Evolutionary conservation across 805 yeast species (phyloP).

Genomic region (Candida maesae): DNA sequence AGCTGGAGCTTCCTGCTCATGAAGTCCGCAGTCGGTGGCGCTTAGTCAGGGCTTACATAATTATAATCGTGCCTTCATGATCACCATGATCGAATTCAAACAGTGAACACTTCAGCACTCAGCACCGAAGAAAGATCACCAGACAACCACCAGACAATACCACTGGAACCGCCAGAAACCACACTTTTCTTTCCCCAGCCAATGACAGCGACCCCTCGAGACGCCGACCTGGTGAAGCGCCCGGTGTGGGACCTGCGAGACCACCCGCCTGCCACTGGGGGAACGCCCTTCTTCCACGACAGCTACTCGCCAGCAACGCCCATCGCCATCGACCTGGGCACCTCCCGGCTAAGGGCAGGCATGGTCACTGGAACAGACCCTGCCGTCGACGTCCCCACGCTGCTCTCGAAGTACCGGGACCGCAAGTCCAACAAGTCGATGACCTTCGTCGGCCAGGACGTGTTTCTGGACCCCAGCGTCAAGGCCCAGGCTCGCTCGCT

Average conservation of each 20-base stretch:
- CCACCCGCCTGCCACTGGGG: conserved; percentile 13
- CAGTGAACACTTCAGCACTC: too few relatives aligned
- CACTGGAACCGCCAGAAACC: too few relatives aligned
- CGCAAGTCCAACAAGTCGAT: conserved; percentile 58
- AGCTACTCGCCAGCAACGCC: conserved; percentile 58
- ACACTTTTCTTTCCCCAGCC: too few relatives aligned
- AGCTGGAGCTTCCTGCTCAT: too few relatives aligned
- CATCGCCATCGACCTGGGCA: conserved; percentile 86
- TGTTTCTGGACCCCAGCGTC: conserved; percentile 63
- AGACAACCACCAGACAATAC: too few relatives aligned
- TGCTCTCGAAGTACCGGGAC: conserved; percentile 74
- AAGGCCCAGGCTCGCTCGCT: conserved; percentile 72
- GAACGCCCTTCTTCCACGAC: conserved; percentile 42
- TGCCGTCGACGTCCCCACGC: conserved; percentile 63
- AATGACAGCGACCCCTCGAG: conserved; percentile 20
- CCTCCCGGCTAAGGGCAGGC: conserved; percentile 58
- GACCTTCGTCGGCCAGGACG: conserved; percentile 81
- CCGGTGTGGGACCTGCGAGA: conserved; percentile 24
- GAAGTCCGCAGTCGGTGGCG: too few relatives aligned
- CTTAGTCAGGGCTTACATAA: too few relatives aligned
- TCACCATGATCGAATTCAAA: too few relatives aligned
- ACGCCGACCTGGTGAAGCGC: conserved; percentile 17
- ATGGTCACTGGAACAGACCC: conserved; percentile 45
- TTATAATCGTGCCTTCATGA: too few relatives aligned
- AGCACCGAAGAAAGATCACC: too few relatives aligned